These are phyloP conservation scores for Solanum paucissectum DNA, from an alignment of 257 asterid genomes.

Conservation along the genomic window DNA sequence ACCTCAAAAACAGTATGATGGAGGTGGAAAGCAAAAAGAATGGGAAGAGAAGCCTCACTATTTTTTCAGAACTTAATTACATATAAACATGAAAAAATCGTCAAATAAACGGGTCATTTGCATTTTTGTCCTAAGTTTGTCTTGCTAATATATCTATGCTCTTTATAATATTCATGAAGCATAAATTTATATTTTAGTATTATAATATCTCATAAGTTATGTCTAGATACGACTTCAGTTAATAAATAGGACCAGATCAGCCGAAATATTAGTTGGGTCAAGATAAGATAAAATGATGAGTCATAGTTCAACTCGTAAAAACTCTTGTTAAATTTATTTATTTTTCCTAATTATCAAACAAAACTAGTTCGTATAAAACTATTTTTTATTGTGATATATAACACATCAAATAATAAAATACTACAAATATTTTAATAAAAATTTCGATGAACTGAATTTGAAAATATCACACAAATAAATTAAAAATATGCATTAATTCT, in stretches of 20 bases:
- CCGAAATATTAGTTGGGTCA: neutral
- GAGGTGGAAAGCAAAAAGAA: neutral
- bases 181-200: no score
- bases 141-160: neutral
- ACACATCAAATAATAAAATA: no score
- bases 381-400: no score
- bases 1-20: neutral
- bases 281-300: neutral
- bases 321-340: no score
- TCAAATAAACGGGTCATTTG: neutral
- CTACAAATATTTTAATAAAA: no score
- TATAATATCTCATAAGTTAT: neutral
- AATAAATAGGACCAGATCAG: neutral
- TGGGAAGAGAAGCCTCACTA: neutral
- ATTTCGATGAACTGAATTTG: no score
- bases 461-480: no score
- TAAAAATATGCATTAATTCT: no score
- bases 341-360: no score
- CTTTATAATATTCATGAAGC: no score
- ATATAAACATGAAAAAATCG: neutral
- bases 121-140: neutral
- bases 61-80: neutral
- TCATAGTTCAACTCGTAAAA: no score
- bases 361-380: no score
- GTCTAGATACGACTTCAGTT: rapidly evolving